Conservation (phyloP, 2,329 filamentous ascomycete genomes). For the Aspergillus sp. region DNA sequence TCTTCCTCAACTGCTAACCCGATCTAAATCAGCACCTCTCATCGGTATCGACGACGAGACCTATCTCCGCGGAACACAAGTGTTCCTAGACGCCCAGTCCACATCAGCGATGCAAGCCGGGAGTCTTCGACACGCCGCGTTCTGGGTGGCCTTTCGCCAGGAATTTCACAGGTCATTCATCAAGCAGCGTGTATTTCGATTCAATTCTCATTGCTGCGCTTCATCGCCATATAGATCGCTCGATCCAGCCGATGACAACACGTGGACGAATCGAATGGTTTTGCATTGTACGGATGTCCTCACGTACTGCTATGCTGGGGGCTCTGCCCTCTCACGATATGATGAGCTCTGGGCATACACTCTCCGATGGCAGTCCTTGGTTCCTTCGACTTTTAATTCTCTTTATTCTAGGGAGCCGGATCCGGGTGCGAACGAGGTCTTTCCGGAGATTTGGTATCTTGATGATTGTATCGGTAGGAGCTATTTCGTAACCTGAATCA, state of each 20-base stretch:
- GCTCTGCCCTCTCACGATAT: constrained; percentile 27
- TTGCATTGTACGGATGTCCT: constrained; percentile 61
- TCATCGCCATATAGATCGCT: constrained; percentile 5
- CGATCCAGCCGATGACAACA: constrained; percentile 7
- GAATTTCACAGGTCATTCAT: constrained; percentile 48
- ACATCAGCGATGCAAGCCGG: too few relatives aligned
- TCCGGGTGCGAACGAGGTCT: constrained; percentile 39
- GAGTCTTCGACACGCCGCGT: too few relatives aligned
- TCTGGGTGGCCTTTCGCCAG: constrained; percentile 50
- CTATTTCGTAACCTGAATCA: too few relatives aligned
- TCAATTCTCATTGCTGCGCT: constrained; percentile 2
- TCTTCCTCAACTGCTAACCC: too few relatives aligned
- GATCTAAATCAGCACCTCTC: too few relatives aligned
- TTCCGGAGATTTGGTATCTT: constrained; percentile 58
- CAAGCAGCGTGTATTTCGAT: constrained; percentile 32
- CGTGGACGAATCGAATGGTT: constrained; percentile 56
- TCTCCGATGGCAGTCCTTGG: constrained; percentile 49
- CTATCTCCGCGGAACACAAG: too few relatives aligned
- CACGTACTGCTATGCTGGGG: constrained; percentile 57
- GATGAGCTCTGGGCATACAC: constrained; percentile 26
- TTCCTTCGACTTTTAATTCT: constrained; percentile 32
- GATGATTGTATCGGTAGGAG: constrained; percentile 42
- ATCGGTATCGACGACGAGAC: too few relatives aligned
- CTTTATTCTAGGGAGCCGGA: constrained; percentile 48
- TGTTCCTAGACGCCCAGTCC: too few relatives aligned